Percentiles rank a stretch among this genome's conserved stretches.
Evolutionary conservation across 2,329 filamentous ascomycete species (phyloP).

Genomic region (Celoporthe dispersa): DNA sequence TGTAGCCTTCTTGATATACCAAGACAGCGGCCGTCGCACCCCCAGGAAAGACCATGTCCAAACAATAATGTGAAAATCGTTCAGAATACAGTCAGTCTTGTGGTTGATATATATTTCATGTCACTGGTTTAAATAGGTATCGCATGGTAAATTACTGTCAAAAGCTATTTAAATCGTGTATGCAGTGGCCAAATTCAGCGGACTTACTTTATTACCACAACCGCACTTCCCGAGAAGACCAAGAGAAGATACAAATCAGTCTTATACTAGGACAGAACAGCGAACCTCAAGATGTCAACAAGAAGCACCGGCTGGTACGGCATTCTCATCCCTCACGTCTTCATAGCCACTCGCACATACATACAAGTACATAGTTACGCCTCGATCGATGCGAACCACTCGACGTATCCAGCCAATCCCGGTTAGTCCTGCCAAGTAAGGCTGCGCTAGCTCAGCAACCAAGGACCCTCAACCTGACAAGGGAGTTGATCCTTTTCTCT

Average conservation of each 20-base stretch:
- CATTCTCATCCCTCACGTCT: no score
- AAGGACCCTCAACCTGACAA: neutral
- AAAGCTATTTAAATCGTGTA: no score
- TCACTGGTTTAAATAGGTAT: neutral
- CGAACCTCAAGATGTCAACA: neutral
- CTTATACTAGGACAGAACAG: neutral
- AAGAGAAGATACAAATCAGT: neutral
- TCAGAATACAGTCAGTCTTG: neutral
- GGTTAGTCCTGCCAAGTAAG: neutral
- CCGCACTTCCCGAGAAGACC: no score
- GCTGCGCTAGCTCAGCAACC: neutral
- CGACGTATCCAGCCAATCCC: neutral
- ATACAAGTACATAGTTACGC: neutral
- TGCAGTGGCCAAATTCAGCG: no score
- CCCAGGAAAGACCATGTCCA: no score
- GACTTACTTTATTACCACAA: no score
- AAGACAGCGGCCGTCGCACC: no score
- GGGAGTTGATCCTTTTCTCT: neutral
- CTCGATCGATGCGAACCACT: neutral
- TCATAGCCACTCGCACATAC: neutral
- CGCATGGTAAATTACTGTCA: neutral
- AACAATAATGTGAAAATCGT: neutral
- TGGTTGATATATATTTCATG: neutral
- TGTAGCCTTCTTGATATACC: neutral
- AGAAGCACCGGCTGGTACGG: no score